phyloP scores from a whole-genome alignment of 352 stramenopile species.

The Globisporangium recalcitrans region DNA sequence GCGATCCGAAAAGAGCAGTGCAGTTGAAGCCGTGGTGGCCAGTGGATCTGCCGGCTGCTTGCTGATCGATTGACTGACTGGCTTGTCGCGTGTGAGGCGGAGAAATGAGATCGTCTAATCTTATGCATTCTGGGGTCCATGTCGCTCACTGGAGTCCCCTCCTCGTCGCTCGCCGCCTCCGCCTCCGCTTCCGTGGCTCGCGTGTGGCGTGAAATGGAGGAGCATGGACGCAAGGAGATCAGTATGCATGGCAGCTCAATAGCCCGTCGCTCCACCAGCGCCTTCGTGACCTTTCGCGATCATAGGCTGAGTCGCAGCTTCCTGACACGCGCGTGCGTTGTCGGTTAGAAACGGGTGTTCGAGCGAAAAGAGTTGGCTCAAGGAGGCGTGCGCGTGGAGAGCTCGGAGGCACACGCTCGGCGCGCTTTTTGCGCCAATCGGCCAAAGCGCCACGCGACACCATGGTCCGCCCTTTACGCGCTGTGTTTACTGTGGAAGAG shows the following conservation, averaged over 20 bases:
- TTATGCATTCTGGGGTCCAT: constrained; percentile 3
- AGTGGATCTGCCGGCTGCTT: not conserved
- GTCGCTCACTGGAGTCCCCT: not conserved
- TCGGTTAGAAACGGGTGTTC: not conserved
- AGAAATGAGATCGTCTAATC: constrained; percentile 2
- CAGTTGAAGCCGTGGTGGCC: not conserved
- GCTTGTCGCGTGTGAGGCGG: not conserved
- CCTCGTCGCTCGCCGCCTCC: not conserved
- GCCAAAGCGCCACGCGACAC: not conserved
- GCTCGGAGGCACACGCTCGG: constrained; percentile 1
- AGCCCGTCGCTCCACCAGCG: not conserved
- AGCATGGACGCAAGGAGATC: not conserved
- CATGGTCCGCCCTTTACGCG: not conserved
- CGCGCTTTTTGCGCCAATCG: not conserved
- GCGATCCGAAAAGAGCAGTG: not conserved
- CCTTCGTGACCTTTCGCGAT: not conserved
- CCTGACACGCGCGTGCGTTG: not conserved
- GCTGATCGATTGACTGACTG: not conserved
- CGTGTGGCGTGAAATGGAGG: not conserved
- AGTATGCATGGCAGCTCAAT: not conserved
- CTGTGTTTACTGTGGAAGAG: not conserved
- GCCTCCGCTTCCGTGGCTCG: not conserved
- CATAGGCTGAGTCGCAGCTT: not conserved
- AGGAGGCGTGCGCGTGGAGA: not conserved
- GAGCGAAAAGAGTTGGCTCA: not conserved